Conservation (phyloP, 352 stramenopile species). For the Phytophthora tubulina region DNA sequence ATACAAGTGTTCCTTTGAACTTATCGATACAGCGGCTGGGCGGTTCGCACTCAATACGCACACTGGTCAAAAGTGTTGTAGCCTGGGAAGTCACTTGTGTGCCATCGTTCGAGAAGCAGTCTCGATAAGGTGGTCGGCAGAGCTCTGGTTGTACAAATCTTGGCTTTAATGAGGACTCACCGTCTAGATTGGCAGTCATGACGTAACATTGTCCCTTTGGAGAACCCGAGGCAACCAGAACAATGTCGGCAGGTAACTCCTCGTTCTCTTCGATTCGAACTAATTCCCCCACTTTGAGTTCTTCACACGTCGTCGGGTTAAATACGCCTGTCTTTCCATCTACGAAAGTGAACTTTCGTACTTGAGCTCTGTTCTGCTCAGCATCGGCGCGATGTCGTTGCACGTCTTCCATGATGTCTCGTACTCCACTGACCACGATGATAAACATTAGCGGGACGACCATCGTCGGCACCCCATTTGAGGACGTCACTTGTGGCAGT, state of each 20-base stretch:
- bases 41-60: constrained; percentile 53
- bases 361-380: constrained; percentile 59
- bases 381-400: constrained; percentile 78
- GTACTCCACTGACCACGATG: constrained; percentile 82
- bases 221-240: constrained; percentile 66
- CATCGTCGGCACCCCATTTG: constrained; percentile 83
- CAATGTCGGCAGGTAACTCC: constrained; percentile 74
- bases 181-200: constrained; percentile 90
- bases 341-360: constrained; percentile 39
- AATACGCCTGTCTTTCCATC: constrained; percentile 36
- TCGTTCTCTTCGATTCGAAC: constrained; percentile 82
- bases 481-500: constrained; percentile 88
- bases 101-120: constrained; percentile 42
- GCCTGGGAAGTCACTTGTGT: constrained; percentile 26
- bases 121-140: constrained; percentile 27
- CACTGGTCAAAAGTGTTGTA: constrained; percentile 12
- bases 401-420: constrained; percentile 85
- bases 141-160: constrained; percentile 64
- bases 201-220: constrained; percentile 79
- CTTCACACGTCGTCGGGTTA: constrained; percentile 38
- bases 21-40: constrained; percentile 77
- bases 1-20: constrained; percentile 78
- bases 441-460: constrained; percentile 88
- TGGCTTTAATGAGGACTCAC: constrained; percentile 90
- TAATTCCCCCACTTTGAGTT: constrained; percentile 83